phyloP scores from a whole-genome alignment of 306 rosid species.

The Cucurbita ficifolia region DNA sequence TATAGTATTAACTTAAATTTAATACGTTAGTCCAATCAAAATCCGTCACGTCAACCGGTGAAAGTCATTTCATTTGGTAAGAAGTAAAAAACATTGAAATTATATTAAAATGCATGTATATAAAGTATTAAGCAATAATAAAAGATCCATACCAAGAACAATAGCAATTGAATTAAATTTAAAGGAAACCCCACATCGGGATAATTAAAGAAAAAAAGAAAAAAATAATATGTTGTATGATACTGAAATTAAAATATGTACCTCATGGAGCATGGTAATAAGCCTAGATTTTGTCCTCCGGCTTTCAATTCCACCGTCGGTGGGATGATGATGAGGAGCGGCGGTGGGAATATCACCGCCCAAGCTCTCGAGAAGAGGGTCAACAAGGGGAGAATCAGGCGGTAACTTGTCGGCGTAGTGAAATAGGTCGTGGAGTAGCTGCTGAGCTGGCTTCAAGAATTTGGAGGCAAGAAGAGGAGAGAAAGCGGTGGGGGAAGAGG shows the following conservation, averaged over 20 bases:
- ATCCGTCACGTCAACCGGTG: constrained; percentile 1
- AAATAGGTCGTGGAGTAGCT: constrained; percentile 45
- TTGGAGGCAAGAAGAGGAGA: constrained; percentile 19
- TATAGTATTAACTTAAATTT: not conserved
- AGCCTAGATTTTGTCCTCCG: constrained; percentile 41
- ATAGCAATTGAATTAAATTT: not conserved
- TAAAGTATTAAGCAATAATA: not conserved
- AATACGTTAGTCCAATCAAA: constrained; percentile 1
- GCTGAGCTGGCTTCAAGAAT: constrained; percentile 61
- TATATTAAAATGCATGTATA: not conserved
- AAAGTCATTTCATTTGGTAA: not conserved
- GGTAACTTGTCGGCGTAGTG: constrained; percentile 19
- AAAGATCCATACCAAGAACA: not conserved
- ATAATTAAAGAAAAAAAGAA: no score
- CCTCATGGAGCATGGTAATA: constrained; percentile 69
- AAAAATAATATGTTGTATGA: not conserved
- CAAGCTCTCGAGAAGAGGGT: constrained; percentile 11
- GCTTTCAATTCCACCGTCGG: constrained; percentile 13
- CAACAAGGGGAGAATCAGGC: constrained; percentile 27
- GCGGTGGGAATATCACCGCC: not conserved
- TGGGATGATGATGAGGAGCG: no score
- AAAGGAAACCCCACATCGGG: not conserved
- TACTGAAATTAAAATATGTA: not conserved
- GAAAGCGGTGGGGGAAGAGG: not conserved
- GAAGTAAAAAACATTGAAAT: not conserved